These are phyloP conservation scores for Balansia obtecta DNA, from an alignment of 2,329 filamentous ascomycete species.

Conservation along the genomic window DNA sequence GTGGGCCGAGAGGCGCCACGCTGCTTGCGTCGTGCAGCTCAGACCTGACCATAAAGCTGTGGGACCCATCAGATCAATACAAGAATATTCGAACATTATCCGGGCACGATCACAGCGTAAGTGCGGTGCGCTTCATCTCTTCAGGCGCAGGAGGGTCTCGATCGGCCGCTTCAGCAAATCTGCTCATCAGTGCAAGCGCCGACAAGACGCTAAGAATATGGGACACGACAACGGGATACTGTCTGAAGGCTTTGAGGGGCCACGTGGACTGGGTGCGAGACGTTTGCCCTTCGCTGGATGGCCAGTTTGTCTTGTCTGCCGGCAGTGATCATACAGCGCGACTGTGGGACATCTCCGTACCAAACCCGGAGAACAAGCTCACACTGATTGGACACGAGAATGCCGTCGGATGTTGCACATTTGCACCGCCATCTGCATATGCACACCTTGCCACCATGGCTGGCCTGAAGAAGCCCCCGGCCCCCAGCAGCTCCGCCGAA, in stretches of 20 bases:
- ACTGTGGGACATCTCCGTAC: conserved; percentile 67
- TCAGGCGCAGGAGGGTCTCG: conserved; percentile 67
- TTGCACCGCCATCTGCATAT: conserved; percentile 73
- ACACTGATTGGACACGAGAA: conserved; percentile 79
- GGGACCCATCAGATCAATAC: conserved; percentile 83
- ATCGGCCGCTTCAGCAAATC: conserved; percentile 60
- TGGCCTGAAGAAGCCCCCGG: conserved; percentile 70
- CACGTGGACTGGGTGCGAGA: conserved; percentile 83
- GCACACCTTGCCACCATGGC: conserved; percentile 64
- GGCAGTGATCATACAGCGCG: conserved; percentile 71
- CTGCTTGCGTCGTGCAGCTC: conserved; percentile 54
- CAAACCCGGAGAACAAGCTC: conserved; percentile 55
- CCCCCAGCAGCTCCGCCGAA: conserved; percentile 63
- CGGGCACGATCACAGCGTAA: conserved; percentile 85
- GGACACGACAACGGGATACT: conserved; percentile 87
- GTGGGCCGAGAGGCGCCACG: conserved; percentile 67
- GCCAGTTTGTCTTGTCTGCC: conserved; percentile 66
- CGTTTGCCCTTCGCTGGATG: conserved; percentile 71
- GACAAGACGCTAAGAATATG: conserved; percentile 78
- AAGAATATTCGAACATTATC: conserved; percentile 88
- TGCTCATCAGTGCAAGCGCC: conserved; percentile 72
- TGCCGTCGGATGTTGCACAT: conserved; percentile 70
- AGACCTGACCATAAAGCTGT: conserved; percentile 87
- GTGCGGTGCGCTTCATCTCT: conserved; percentile 74
- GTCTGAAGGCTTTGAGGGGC: conserved; percentile 70